Base-by-base conservation (phyloP, 345 rosid species). In the Sonneratia alba region DNA sequence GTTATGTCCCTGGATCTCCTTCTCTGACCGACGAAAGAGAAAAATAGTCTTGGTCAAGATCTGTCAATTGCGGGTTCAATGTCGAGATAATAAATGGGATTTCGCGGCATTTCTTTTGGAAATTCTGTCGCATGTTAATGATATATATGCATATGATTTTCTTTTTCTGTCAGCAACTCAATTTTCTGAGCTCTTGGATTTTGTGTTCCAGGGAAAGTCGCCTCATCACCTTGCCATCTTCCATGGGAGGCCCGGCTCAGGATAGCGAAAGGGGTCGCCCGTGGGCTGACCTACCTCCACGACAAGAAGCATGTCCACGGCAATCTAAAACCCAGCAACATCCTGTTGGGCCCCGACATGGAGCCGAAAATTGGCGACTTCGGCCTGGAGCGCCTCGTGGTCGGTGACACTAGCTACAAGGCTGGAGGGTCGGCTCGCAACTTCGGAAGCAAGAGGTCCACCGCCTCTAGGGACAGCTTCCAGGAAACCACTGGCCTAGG, bases 271-370 rank as follows among this genome's bases (percentile, higher is more conserved):
- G 97, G 99, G 0, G 78, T 92, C 62, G 96, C 96, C 61, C 92
- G 92, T 27, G 99, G 92, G 76, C 87, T 95, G 19, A 76, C 83
- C 0, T 90, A 81, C 70, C 88, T 95, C 59, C 97, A 95, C 59
- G 99, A 95, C 57, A 92, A 88, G 84, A 92, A 87, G 77, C 91
- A 90, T 7, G 90, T 95, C 49, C 93, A 95, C 42, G 97, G 90
- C 24, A 95, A 92, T 75, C 79, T 95, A 69, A 95, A 92, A 83
- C 99, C 97, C 68, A 83, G 95, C 51, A 90, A 95, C 67, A 86
- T 95, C 68, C 91, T 95, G 3, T 75, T 95, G 80, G 90, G 92
- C 27, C 12, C 76, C 1, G 85, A 92, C 56, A 83, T 89, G 92
- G 97, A 90, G 75, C 99, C 99, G 3, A 86, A 75, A 68, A 79